These are phyloP conservation scores for Alternaria brassicicola DNA, from an alignment of 2,329 filamentous ascomycete species.

Conservation along the genomic window DNA sequence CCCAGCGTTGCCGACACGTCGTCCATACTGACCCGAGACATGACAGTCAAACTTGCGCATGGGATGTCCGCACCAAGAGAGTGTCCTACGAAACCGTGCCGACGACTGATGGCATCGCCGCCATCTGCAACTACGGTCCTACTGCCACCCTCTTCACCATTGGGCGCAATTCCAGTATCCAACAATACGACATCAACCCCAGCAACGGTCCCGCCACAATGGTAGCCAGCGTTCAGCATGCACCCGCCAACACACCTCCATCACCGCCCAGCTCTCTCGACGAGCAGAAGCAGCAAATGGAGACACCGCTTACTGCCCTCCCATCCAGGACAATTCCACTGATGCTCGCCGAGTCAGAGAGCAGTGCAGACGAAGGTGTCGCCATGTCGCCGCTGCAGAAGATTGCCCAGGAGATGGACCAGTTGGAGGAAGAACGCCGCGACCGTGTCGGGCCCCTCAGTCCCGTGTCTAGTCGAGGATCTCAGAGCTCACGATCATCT, in stretches of 20 bases:
- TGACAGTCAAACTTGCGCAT: slow-evolving; percentile 79
- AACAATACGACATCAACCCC: slow-evolving; percentile 93
- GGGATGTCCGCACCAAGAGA: slow-evolving; percentile 98
- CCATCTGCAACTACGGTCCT: slow-evolving; percentile 85
- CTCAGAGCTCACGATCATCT: slow-evolving; percentile 62
- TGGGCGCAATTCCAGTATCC: slow-evolving; percentile 83
- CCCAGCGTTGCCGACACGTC: not conserved
- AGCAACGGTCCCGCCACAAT: slow-evolving; percentile 66
- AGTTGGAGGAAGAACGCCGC: slow-evolving; percentile 64
- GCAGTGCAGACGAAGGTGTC: slow-evolving; percentile 67
- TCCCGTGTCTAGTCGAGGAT: slow-evolving; percentile 70
- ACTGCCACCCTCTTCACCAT: slow-evolving; percentile 92
- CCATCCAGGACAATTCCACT: slow-evolving; percentile 38
- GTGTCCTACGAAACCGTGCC: slow-evolving; percentile 89
- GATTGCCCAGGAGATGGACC: slow-evolving; percentile 73
- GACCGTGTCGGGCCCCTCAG: slow-evolving; percentile 71
- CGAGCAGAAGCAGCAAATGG: slow-evolving; percentile 62
- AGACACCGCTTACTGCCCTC: slow-evolving; percentile 40
- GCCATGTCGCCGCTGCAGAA: slow-evolving; percentile 74
- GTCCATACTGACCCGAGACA: slow-evolving; percentile 29
- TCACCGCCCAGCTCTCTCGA: slow-evolving; percentile 83
- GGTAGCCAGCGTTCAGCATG: slow-evolving; percentile 86
- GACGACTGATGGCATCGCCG: slow-evolving; percentile 79
- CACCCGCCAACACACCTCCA: slow-evolving; percentile 76
- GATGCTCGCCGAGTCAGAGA: slow-evolving; percentile 63